Conservation (phyloP, 345 rosid species). For the Gossypium arboreum region DNA sequence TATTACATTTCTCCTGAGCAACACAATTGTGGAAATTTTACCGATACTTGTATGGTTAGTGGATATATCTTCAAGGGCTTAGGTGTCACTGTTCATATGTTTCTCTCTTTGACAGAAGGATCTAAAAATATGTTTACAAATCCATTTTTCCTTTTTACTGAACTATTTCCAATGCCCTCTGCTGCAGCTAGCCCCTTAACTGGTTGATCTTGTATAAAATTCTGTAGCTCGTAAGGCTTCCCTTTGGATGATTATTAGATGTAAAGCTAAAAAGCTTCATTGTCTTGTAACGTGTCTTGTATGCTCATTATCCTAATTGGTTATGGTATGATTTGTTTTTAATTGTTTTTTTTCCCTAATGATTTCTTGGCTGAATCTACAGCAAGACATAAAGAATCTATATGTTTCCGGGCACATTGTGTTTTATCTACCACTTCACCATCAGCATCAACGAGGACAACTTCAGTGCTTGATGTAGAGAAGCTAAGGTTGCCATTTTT, state of each 20-base stretch:
- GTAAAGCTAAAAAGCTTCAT: not conserved
- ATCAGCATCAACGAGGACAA: slow-evolving; percentile 26
- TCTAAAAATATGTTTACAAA: not conserved
- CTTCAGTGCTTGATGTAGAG: slow-evolving; percentile 62
- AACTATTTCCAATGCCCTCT: not conserved
- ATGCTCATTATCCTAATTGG: slow-evolving; percentile 2
- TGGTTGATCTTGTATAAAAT: not conserved
- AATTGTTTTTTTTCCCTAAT: not conserved
- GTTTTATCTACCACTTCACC: slow-evolving; percentile 58
- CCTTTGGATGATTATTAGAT: not conserved
- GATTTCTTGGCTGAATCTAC: slow-evolving; percentile 32
- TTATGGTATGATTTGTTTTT: not conserved
- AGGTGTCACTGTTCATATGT: not conserved
- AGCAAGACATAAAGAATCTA: slow-evolving; percentile 55
- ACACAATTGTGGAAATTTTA: not conserved
- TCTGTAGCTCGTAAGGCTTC: not conserved
- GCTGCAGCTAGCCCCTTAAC: not conserved
- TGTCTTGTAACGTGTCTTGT: slow-evolving; percentile 10
- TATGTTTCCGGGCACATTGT: slow-evolving; percentile 57
- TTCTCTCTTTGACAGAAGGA: not conserved
- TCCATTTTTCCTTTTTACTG: not conserved
- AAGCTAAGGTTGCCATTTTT: slow-evolving; percentile 75
- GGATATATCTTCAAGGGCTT: not conserved
- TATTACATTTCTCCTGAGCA: not conserved
- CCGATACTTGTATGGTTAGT: not conserved